Evolutionary conservation across 495 filamentous ascomycete genomes (phyloP).

Genomic region (Hypoxylon perforatum): DNA sequence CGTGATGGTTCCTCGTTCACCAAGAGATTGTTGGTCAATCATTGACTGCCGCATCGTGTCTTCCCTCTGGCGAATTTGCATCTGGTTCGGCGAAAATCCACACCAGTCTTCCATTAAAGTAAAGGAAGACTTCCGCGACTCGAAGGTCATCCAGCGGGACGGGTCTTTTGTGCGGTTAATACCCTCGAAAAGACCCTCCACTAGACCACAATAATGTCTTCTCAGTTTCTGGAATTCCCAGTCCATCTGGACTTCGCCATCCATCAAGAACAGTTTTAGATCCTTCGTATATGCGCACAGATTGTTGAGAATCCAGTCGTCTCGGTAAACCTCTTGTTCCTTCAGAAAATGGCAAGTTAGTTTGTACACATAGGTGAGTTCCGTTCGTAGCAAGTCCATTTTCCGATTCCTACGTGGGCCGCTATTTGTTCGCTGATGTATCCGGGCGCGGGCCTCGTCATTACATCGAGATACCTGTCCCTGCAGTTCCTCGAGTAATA

Average conservation of each 20-base stretch:
- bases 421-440: slow-evolving; percentile 83
- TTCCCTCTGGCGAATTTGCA: slow-evolving; percentile 82
- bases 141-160: slow-evolving; percentile 93
- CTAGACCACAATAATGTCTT: slow-evolving; percentile 90
- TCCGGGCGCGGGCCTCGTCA: slow-evolving; percentile 86
- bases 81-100: slow-evolving; percentile 92
- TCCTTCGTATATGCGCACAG: slow-evolving; percentile 91
- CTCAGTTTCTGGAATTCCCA: slow-evolving; percentile 95
- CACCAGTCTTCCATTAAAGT: slow-evolving; percentile 99
- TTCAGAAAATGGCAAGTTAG: slow-evolving; percentile 92
- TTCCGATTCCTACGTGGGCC: slow-evolving; percentile 78
- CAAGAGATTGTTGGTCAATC: slow-evolving; percentile 69
- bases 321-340: slow-evolving; percentile 79
- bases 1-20: slow-evolving; percentile 77
- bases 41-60: slow-evolving; percentile 86
- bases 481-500: slow-evolving; percentile 88
- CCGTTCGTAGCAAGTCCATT: slow-evolving; percentile 87
- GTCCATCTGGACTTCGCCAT: slow-evolving; percentile 92
- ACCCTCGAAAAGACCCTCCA: slow-evolving; percentile 92
- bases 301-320: slow-evolving; percentile 93
- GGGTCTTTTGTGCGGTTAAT: slow-evolving; percentile 89
- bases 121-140: slow-evolving; percentile 91
- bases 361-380: slow-evolving; percentile 95
- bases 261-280: slow-evolving; percentile 90
- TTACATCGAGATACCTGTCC: slow-evolving; percentile 82